Percentiles rank a stretch among this genome's conserved stretches.
phyloP scores from a whole-genome alignment of 2,329 filamentous ascomycete genomes.

The Talaromyces sp. region DNA sequence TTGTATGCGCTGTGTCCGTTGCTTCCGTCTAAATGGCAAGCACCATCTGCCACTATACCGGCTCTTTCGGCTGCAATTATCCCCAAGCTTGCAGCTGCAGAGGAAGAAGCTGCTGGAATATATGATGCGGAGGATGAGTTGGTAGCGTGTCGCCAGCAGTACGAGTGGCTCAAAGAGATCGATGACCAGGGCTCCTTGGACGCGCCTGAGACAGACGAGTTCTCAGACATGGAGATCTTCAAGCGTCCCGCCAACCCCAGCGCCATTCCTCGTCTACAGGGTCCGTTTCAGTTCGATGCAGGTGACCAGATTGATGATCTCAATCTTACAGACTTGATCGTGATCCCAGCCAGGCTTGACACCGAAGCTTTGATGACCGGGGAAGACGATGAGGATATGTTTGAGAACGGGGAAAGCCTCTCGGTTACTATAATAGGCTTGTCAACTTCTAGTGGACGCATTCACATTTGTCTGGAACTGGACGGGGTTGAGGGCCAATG shows the following conservation, averaged over 20 bases:
- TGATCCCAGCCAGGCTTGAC: conserved; percentile 48
- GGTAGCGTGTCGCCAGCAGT: conserved; percentile 48
- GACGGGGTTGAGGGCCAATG: conserved; percentile 59
- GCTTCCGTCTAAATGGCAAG: conserved; percentile 78
- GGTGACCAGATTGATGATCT: conserved; percentile 47
- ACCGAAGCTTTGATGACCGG: conserved; percentile 48
- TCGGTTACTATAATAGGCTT: conserved; percentile 55
- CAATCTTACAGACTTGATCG: conserved; percentile 56
- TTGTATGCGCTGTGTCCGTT: conserved; percentile 90
- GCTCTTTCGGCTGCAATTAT: conserved; percentile 79
- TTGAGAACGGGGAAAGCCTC: conserved; percentile 43
- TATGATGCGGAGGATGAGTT: conserved; percentile 39
- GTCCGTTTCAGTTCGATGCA: conserved; percentile 51
- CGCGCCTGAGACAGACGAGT: conserved; percentile 31
- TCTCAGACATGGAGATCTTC: conserved; percentile 48
- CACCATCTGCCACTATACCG: conserved; percentile 68
- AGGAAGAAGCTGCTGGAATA: conserved; percentile 29
- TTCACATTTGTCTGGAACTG: conserved; percentile 56
- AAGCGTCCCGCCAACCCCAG: conserved; percentile 49
- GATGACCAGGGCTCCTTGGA: conserved; percentile 48
- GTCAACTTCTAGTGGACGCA: conserved; percentile 48
- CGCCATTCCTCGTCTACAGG: conserved; percentile 55
- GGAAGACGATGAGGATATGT: conserved; percentile 41
- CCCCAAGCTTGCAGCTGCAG: conserved; percentile 53
- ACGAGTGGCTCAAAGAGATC: conserved; percentile 53